Conservation (phyloP, 2,329 filamentous ascomycete species). For the Macrophomina pseudophaseolina region DNA sequence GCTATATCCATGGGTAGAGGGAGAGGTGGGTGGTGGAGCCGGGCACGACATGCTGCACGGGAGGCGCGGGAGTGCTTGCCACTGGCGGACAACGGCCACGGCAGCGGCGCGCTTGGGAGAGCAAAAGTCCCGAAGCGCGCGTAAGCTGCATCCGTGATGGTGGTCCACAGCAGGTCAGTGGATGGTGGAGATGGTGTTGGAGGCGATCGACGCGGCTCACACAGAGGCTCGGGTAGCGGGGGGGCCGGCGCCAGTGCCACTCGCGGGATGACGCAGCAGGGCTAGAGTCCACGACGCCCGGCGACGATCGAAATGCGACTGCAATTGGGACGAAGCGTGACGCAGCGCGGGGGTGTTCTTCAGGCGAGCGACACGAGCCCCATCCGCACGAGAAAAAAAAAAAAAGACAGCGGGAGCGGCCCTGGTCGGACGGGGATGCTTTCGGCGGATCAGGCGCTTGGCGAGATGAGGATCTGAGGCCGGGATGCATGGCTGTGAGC, state of each 20-base stretch:
- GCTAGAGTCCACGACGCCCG: not conserved
- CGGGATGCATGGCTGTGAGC: not conserved
- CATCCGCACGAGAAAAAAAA: not conserved
- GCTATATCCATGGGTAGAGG: not conserved
- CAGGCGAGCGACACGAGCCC: slow-evolving; percentile 4
- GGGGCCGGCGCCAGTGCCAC: slow-evolving; percentile 2
- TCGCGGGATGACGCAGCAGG: slow-evolving; percentile 17
- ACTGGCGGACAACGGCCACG: not conserved
- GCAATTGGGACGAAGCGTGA: not conserved
- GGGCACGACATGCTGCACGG: slow-evolving; percentile 1
- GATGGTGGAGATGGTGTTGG: not conserved
- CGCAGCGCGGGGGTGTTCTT: not conserved
- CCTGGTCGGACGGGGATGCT: not conserved
- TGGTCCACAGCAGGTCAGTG: not conserved
- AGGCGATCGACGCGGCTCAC: slow-evolving; percentile 13
- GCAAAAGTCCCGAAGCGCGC: not conserved
- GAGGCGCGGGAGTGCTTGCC: not conserved
- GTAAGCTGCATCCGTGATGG: slow-evolving; percentile 4
- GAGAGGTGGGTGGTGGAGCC: slow-evolving; percentile 15
- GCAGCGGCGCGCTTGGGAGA: not conserved
- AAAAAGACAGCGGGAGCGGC: not conserved
- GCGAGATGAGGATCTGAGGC: slow-evolving; percentile 14
- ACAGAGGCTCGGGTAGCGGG: slow-evolving; percentile 15
- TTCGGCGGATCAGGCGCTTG: not conserved
- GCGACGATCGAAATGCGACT: slow-evolving; percentile 1